Evolutionary conservation across 768 basidiomycete species (phyloP), one percentile per base, ranked within the genome.

Genomic region (Scleroderma bovista): DNA sequence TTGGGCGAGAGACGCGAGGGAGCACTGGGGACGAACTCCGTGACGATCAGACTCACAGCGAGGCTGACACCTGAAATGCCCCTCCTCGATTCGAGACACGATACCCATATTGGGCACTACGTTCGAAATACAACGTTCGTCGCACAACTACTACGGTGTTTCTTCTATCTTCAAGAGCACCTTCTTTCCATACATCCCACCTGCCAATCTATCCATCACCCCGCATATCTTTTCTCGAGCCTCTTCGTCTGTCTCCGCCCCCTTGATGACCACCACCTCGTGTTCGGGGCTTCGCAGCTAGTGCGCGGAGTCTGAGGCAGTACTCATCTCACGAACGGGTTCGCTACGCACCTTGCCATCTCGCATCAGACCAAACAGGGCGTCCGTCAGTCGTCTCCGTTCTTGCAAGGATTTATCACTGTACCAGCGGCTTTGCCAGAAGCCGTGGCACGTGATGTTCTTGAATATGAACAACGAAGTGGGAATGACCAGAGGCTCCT

Each of bases 401-500:
- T 85, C 79, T 13, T 70, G 65, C 20, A 62, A 66, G 15, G 73
- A 61, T 46, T 78, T 75, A 23, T 73, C 65, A 22, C 66, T 63
- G 54, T 86, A 86, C 88, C 88, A 89, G 26, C 75, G 73, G 46
- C 72, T 80, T 63, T 88, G 84, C 87, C 88, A 91, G 65, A 84
- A 90, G 6, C 88, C 91, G 44, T 80, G 84, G 20, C 76, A 74
- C 0, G 76, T 84, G 55, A 93, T 71, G 63, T 89, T 86, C 55
- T 83, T 89, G 74, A 94, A 94, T 52, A 94, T 91, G 67, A 89
- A 84, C 19, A 83, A 70, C 0, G 86, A 86, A 0, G 87, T 84
- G 1, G 92, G 86, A 19, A 94, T 63, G 1, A 81, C 76, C 16
- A 94, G 65, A 0, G 91, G 88, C 46, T 84, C 75, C 61, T 86